Evolutionary conservation across 1,284 basidiomycete genomes (phyloP), one percentile per base, ranked within the genome.

Genomic region (Microbotryum intermedium): DNA sequence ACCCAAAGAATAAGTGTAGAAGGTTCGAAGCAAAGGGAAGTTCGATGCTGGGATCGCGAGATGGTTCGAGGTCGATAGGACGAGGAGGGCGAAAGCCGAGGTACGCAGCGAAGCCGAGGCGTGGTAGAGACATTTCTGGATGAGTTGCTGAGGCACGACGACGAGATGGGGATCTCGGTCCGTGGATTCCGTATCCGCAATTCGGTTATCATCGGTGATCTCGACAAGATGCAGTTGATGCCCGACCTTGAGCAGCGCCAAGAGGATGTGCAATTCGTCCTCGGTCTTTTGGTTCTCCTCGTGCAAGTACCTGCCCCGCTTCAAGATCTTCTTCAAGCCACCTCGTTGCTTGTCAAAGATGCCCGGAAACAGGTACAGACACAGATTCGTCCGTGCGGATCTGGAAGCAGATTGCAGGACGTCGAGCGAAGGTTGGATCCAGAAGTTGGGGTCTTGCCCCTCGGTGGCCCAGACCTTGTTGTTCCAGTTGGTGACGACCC

Each of bases 41-140:
- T 51, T 53, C 6, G 58, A 9, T 2, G 43, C 2, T 4, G 67
- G 64, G 29, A 68, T 42, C 8, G 54, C 53, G 2, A 45, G 16
- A 11, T 61, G 53, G 2, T 50, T 29, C 7, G 62, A 58, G 13
- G 64, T 34, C 4, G 60, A 45, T 28, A 57, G 49, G 46, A 68
- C 64, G 54, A 68, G 58, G 23, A 68, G 58, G 3, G 67, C 59
- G n/a, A 68, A 54, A 2, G 67, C 60, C 18, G 65, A 60, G 34
- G 48, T 57, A n/a, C 66, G 60, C 2, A 66, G 60, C 3, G 67
- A 57, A 9, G 56, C 39, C 20, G 58, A 56, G 23, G 60, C 55
- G 13, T 57, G 57, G n/a, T 30, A 30, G n/a, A 51, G 50, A 29
- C 50, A 51, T 29, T 51, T 25, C 16, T 51, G 26, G 7, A 42